A percentile compares a stretch with the other conserved stretches of the same genome.
phyloP scores from a whole-genome alignment of 768 basidiomycete genomes.

The Nevesoporus exiguus region DNA sequence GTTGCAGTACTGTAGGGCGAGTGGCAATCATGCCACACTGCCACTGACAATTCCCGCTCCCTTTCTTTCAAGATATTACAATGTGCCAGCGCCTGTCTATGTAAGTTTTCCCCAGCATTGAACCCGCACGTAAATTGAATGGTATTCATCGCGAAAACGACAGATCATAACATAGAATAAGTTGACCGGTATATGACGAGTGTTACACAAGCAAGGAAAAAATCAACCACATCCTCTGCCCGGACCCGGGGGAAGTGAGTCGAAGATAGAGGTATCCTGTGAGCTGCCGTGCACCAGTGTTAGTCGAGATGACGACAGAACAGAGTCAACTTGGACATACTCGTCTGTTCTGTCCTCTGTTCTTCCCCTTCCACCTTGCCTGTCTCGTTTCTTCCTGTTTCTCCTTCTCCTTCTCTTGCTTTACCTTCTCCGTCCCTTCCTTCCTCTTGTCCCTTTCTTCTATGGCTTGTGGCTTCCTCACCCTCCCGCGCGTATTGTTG shows the following conservation, averaged over 20 bases:
- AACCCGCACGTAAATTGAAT: no score
- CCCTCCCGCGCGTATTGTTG: no score
- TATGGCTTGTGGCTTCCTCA: background rate
- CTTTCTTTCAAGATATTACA: no score
- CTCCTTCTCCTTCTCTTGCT: background rate
- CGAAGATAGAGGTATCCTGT: background rate
- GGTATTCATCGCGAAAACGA: no score
- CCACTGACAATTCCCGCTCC: no score
- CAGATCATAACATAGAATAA: no score
- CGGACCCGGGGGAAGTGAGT: background rate
- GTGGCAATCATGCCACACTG: no score
- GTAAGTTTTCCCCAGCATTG: no score
- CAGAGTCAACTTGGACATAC: conserved; percentile 7
- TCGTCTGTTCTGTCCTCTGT: background rate
- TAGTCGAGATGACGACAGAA: background rate
- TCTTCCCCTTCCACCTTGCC: background rate
- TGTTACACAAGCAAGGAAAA: conserved; percentile 6
- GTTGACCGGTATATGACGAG: background rate
- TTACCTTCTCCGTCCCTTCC: background rate
- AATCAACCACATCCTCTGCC: conserved; percentile 7
- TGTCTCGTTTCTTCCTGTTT: background rate
- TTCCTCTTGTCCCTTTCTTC: background rate
- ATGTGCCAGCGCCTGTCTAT: no score
- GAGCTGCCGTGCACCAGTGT: conserved; percentile 1
- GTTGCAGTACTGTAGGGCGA: no score